phyloP scores from a whole-genome alignment of 2,329 filamentous ascomycete species.

The Nothopassalora personata region DNA sequence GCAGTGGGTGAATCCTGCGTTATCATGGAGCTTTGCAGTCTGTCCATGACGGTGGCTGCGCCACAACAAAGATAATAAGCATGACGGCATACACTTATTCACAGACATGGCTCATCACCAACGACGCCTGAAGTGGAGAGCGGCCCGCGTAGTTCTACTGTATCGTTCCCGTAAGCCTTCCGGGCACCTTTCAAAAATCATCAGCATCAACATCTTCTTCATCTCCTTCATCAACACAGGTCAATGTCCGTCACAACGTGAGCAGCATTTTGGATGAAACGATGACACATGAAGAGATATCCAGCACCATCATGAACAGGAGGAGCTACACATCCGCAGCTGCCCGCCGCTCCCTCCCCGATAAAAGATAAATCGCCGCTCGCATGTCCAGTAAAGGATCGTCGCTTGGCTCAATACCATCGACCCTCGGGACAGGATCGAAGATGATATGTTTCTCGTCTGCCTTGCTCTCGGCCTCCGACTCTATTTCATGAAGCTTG shows the following conservation, averaged over 20 bases:
- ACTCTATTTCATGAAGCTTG: constrained; percentile 38
- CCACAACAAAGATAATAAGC: neutral
- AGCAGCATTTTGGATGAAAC: too few species aligned
- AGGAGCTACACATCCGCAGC: neutral
- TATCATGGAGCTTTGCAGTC: neutral
- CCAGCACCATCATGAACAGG: neutral
- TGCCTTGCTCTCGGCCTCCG: constrained; percentile 32
- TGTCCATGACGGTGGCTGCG: neutral
- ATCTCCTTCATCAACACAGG: too few species aligned
- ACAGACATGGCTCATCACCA: neutral
- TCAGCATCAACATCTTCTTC: too few species aligned
- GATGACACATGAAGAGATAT: too few species aligned
- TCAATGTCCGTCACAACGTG: too few species aligned
- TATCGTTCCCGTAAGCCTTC: too few species aligned
- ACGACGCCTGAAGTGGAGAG: neutral
- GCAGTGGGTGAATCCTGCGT: neutral
- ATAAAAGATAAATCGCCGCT: constrained; percentile 52
- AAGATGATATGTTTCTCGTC: constrained; percentile 53
- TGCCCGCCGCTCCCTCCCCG: constrained; percentile 49
- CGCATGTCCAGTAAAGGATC: constrained; percentile 55
- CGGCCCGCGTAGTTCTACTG: neutral
- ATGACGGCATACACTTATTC: neutral
- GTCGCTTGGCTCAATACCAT: constrained; percentile 48
- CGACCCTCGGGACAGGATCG: constrained; percentile 53
- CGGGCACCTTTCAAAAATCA: too few species aligned